Base-by-base conservation (phyloP, 1,284 basidiomycete species). In the Wallemia ichthyophaga region DNA sequence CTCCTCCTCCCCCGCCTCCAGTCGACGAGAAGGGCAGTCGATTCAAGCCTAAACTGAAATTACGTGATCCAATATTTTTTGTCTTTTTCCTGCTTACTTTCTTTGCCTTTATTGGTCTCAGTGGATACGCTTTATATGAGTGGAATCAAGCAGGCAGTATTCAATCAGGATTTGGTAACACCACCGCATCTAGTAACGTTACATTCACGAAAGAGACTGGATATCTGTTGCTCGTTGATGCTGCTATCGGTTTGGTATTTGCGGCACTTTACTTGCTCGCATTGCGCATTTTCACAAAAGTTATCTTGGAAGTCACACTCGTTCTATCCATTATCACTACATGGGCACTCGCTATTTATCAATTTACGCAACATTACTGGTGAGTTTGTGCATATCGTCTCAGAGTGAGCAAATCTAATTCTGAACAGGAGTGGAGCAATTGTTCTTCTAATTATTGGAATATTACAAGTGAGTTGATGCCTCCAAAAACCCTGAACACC, bases 281-380 rank as follows among this genome's bases (percentile, higher is more conserved):
- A 61, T 77, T 81, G 7, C 78, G 84, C 37, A 70, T 75, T 1
- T 87, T 87, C 69, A 88, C 86, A 58, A 79, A 74, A 63, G 68
- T 77, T 24, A 82, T 88, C 65, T 82, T 86, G 76, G 83, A 86
- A 65, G 76, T 86, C 58, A 83, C 83, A 0, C 74, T 87, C 11
- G 71, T 82, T 19, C 70, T 85, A 23, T 78, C 78, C 1, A 60
- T 63, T 11, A 1, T 13, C 24, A 2, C 24, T 19, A n/a, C 26
- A 1, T 23, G 28, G 33, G 37, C 37, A 48, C 37, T 48, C n/a
- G 37, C 37, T 5, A 48, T 48, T 19, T 48, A 48, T 19, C 37
- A 48, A 48, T 48, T 48, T 19, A 48, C 37, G 11, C 37, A 48
- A 21, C 37, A 48, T 21, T 48, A 48, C 37, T 48, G 37, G 37